Evolutionary conservation across 129 eudicot genomes (phyloP).

Genomic region (Centrapalus pauciflorus): DNA sequence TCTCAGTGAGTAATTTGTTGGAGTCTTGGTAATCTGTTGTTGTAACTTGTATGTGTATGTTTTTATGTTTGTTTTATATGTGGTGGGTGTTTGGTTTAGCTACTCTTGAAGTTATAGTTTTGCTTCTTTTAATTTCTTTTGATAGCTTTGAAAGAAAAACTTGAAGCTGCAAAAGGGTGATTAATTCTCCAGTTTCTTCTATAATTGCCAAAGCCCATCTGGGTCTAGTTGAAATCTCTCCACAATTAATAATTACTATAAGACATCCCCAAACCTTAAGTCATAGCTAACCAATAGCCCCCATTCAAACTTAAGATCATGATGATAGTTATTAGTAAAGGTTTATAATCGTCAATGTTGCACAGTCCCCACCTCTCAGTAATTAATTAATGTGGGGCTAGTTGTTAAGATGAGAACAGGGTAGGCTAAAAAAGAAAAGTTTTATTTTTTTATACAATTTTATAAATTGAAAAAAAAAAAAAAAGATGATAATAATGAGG

Average conservation of each 20-base stretch:
- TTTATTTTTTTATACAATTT: neutral
- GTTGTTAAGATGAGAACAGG: constrained; percentile 13
- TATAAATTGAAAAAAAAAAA: neutral
- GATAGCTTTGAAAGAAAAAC: neutral
- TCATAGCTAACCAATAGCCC: no score
- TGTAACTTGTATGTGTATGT: neutral
- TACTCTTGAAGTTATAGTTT: constrained; percentile 2
- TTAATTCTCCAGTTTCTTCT: neutral
- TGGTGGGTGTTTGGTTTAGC: constrained; percentile 7
- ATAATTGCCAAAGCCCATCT: constrained; percentile 3
- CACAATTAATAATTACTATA: neutral
- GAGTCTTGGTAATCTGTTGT: constrained; percentile 10
- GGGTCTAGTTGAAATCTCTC: constrained; percentile 11
- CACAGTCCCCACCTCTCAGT: no score
- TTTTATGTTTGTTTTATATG: neutral
- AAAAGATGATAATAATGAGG: constrained; percentile 21
- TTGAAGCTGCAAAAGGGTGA: neutral
- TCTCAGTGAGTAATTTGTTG: constrained; percentile 9
- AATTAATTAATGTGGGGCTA: no score
- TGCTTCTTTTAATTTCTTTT: neutral
- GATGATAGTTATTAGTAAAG: no score
- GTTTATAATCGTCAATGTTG: no score
- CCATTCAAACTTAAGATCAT: no score
- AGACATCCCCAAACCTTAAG: no score
- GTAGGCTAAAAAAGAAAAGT: constrained; percentile 25